Base-by-base conservation (phyloP, 2,329 filamentous ascomycete species). In the Colletotrichum tropicale region DNA sequence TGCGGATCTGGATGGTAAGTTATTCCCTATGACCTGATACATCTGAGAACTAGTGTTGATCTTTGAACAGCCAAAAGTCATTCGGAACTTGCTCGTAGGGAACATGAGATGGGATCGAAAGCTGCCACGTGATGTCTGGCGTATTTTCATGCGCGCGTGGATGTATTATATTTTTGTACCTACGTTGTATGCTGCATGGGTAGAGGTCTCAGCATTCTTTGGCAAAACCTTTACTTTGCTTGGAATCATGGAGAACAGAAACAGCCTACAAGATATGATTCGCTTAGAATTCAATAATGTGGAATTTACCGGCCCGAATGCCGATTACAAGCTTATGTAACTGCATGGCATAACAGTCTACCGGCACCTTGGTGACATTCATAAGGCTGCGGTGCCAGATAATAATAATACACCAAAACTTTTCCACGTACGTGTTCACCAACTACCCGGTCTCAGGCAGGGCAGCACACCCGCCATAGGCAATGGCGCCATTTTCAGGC, bases 11-110 rank as follows among this genome's bases (percentile, higher is more conserved):
- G 18, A 48, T 48, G 43, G 43, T 48, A n/a, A 48, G 43, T 21
- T 21, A 21, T 1, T 4, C 2, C 43, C 18, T 18, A 48, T 48
- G 9, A 21, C 3, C 1, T 13, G 43, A 12, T 4, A 1, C 1
- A 48, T 21, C 3, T 21, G 43, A 21, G 2, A 48, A 48, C 10
- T 21, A 48, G n/a, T 48, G 6, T 12, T 48, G 2, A 48, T 48
- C 43, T 3, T 12, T 13, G 3, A 1, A 48, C n/a, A 48, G 43
- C 21, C 43, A 48, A 48, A 21, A 21, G 5, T 48, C 43, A 21
- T 21, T 48, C n/a, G 43, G 43, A 2, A 48, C 18, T 21, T 21
- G n/a, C 43, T 48, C 18, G 10, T 48, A 48, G n/a, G 43, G 2
- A 4, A 3, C 18, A 48, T 48, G 10, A 7, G n/a, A 48, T n/a